Evolutionary conservation across 2,329 filamentous ascomycete species (phyloP).

Genomic region (Neofusicoccum kwambonambiense): DNA sequence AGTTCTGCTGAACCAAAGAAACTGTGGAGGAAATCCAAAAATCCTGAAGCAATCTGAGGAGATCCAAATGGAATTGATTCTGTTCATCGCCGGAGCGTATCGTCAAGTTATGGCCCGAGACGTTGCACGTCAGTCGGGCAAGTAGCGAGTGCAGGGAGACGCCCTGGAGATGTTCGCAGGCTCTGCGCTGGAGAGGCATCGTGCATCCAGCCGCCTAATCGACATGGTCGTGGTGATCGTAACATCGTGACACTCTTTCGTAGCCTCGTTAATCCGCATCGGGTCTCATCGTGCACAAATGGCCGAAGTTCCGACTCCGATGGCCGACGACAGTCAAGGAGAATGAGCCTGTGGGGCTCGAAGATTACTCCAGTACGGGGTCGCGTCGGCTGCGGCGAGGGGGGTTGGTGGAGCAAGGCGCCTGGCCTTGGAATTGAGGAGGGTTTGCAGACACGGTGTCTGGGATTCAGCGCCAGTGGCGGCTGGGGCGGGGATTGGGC

Average conservation of each 20-base stretch:
- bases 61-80: not conserved
- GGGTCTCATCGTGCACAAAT: slow-evolving; percentile 3
- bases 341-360: not conserved
- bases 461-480: not conserved
- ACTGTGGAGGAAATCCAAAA: slow-evolving; percentile 7
- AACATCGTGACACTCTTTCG: slow-evolving; percentile 1
- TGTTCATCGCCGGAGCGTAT: not conserved
- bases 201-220: not conserved
- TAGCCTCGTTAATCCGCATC: slow-evolving; percentile 2
- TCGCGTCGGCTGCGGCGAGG: not conserved
- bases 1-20: slow-evolving; percentile 11
- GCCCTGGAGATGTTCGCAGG: not conserved
- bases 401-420: not conserved
- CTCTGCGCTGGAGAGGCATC: not conserved
- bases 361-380: slow-evolving; percentile 1
- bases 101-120: not conserved
- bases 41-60: slow-evolving; percentile 8
- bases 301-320: slow-evolving; percentile 3
- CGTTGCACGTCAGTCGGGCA: not conserved
- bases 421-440: not conserved
- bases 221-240: not conserved
- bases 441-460: not conserved
- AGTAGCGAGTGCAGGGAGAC: not conserved
- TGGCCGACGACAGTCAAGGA: slow-evolving; percentile 4
- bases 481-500: not conserved